Conservation (phyloP, 179 eudicot species). For the Patellifolia procumbens region DNA sequence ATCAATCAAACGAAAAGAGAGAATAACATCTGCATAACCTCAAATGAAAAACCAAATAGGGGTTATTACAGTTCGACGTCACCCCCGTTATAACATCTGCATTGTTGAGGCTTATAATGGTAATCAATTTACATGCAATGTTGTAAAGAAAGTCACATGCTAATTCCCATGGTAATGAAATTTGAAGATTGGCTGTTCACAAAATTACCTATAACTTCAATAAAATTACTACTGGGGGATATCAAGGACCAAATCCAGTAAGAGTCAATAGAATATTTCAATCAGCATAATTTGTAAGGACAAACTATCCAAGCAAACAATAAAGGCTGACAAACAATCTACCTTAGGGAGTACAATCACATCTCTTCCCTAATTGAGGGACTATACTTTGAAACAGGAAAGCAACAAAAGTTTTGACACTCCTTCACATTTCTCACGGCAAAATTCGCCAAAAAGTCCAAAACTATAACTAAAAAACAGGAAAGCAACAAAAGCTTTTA, state of each 20-base stretch:
- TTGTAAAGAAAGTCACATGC: too few relatives aligned
- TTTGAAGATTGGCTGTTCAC: background rate
- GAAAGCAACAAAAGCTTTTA: background rate
- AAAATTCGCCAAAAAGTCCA: background rate
- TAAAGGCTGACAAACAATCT: background rate
- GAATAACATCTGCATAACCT: too few relatives aligned
- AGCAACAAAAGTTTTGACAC: background rate
- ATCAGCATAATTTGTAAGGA: background rate
- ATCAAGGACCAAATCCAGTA: background rate
- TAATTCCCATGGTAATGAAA: background rate
- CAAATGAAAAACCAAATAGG: too few relatives aligned
- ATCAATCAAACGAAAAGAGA: too few relatives aligned
- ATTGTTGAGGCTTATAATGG: too few relatives aligned
- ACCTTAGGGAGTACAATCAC: background rate
- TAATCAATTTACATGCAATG: too few relatives aligned
- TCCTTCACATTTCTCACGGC: background rate
- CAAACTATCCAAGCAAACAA: background rate
- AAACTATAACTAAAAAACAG: background rate
- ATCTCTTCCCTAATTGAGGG: background rate
- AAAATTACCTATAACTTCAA: too few relatives aligned
- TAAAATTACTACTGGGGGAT: too few relatives aligned
- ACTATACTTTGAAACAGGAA: background rate
- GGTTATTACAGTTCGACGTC: too few relatives aligned
- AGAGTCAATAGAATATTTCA: background rate
- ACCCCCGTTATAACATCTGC: too few relatives aligned